These are phyloP conservation scores for Podospora fimiseda DNA, from an alignment of 495 filamentous ascomycete genomes.

Conservation along the genomic window DNA sequence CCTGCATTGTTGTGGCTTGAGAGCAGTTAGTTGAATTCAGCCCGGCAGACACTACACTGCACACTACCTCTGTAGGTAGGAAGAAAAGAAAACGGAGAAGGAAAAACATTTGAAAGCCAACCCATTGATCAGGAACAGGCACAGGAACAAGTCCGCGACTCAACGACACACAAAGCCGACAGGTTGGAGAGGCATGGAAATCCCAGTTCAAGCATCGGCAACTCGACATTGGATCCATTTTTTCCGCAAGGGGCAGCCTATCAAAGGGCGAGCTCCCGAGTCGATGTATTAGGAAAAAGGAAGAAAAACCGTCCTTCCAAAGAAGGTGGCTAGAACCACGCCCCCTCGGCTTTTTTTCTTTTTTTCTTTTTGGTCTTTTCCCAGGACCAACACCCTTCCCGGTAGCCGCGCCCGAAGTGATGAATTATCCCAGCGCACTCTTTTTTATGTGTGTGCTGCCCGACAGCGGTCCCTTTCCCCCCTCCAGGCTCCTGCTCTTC, in stretches of 20 bases:
- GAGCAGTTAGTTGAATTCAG: no score
- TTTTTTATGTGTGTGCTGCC: no score
- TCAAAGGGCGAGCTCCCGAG: not conserved
- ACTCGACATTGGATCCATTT: not conserved
- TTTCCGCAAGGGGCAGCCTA: slow-evolving; percentile 6
- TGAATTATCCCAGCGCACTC: no score
- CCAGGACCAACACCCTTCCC: not conserved
- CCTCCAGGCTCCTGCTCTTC: not conserved
- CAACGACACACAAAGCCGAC: not conserved
- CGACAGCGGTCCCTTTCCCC: no score
- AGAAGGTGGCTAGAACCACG: not conserved
- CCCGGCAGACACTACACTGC: no score
- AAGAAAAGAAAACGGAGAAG: not conserved
- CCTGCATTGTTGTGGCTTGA: slow-evolving; percentile 3
- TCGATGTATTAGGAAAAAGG: not conserved
- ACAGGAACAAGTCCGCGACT: not conserved
- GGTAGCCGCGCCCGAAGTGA: not conserved
- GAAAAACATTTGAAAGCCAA: not conserved
- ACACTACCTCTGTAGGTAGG: no score
- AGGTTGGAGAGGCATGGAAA: not conserved
- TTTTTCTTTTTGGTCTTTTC: no score
- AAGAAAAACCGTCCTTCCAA: not conserved
- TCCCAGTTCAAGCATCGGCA: slow-evolving; percentile 1
- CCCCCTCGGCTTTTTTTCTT: no score
- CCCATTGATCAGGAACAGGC: not conserved